phyloP scores from a whole-genome alignment of 208 protist species.

The Trypanosoma boissoni region DNA sequence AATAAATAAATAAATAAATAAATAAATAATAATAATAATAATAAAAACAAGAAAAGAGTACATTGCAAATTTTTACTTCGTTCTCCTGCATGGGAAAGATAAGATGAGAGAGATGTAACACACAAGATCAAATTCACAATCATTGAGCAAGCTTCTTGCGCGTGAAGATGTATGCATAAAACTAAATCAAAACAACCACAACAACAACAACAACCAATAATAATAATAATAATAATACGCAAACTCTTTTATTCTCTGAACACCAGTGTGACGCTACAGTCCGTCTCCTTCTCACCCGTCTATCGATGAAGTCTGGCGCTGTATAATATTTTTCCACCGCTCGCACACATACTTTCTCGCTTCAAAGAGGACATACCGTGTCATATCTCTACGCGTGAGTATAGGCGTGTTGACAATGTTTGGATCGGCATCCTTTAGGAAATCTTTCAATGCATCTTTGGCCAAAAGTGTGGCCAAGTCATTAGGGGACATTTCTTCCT shows the following conservation, averaged over 20 bases:
- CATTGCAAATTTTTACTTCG: not conserved
- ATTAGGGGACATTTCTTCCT: slow-evolving; percentile 50
- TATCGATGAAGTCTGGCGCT: slow-evolving; percentile 19
- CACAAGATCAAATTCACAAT: too few species aligned
- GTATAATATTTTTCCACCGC: slow-evolving; percentile 55
- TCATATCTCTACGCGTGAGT: slow-evolving; percentile 59
- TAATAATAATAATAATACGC: too few species aligned
- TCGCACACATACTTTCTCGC: slow-evolving; percentile 49
- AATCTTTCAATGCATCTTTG: slow-evolving; percentile 81
- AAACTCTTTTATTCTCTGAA: too few species aligned
- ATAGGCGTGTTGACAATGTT: slow-evolving; percentile 57
- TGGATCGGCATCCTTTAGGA: slow-evolving; percentile 70
- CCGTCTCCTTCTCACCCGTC: too few species aligned
- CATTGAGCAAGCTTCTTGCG: too few species aligned
- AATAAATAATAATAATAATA: not conserved
- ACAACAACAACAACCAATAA: slow-evolving; percentile 14
- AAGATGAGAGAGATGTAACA: too few species aligned
- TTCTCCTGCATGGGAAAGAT: too few species aligned
- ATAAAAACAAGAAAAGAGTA: not conserved
- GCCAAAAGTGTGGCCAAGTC: slow-evolving; percentile 69
- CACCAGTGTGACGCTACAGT: too few species aligned
- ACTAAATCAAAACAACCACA: slow-evolving; percentile 5
- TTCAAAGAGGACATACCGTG: slow-evolving; percentile 62
- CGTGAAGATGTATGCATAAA: too few species aligned
- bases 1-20: not conserved